Evolutionary conservation across 2,329 filamentous ascomycete genomes (phyloP).

Genomic region (Beauveria medogensis): DNA sequence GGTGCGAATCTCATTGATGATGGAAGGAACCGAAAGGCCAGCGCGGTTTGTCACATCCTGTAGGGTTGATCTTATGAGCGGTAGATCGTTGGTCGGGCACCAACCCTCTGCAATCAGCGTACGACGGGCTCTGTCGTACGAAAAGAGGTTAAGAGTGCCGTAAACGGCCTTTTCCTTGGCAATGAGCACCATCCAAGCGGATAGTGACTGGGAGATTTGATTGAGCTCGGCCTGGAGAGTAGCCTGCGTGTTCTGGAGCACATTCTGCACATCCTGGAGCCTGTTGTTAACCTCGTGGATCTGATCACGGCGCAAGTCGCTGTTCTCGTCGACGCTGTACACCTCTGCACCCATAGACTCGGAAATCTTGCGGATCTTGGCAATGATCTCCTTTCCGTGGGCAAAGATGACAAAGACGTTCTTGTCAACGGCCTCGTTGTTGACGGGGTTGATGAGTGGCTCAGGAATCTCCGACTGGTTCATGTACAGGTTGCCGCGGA

Average conservation of each 20-base stretch:
- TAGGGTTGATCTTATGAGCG: constrained; percentile 83
- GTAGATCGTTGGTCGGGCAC: constrained; percentile 87
- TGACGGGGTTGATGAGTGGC: constrained; percentile 81
- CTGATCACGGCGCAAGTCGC: constrained; percentile 88
- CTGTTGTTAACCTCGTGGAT: constrained; percentile 96
- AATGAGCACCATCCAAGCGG: constrained; percentile 95
- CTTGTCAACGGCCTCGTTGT: constrained; percentile 88
- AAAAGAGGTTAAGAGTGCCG: constrained; percentile 90
- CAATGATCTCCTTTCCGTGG: constrained; percentile 94
- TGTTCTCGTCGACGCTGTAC: constrained; percentile 96
- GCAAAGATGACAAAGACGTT: constrained; percentile 99
- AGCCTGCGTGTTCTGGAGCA: constrained; percentile 88
- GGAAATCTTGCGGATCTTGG: constrained; percentile 98
- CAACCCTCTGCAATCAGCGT: constrained; percentile 96
- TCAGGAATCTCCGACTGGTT: constrained; percentile 98
- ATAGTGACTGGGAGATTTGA: constrained; percentile 85
- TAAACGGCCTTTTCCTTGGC: constrained; percentile 99
- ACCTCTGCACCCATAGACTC: constrained; percentile 93
- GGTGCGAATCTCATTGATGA: constrained; percentile 95
- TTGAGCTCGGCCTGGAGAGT: constrained; percentile 88
- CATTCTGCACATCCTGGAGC: constrained; percentile 82
- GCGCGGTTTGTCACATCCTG: constrained; percentile 96
- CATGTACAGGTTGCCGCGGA: constrained; percentile 98
- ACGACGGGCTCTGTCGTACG: constrained; percentile 89
- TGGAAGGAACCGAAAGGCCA: constrained; percentile 92